Percentiles rank a stretch among this genome's conserved stretches.
These are phyloP conservation scores for Limtongia smithiae DNA, from an alignment of 805 yeast species.

Conservation along the genomic window DNA sequence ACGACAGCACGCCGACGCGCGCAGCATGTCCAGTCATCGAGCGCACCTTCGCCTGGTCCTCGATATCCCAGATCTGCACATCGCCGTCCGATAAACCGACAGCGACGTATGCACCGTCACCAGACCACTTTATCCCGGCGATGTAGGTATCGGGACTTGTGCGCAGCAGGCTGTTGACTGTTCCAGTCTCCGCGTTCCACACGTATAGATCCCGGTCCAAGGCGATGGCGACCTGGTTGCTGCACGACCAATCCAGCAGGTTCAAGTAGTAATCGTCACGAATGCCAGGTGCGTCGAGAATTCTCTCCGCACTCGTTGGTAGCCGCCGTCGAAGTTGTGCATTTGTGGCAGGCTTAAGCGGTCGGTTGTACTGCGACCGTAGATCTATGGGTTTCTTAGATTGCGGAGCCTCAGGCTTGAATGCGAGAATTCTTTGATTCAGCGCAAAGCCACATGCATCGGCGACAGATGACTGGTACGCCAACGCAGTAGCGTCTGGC, in stretches of 20 bases:
- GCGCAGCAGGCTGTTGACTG: conserved; percentile 66
- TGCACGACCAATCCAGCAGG: conserved; percentile 79
- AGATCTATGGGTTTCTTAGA: conserved; percentile 39
- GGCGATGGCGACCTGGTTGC: conserved; percentile 83
- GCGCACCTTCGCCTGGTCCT: conserved; percentile 60
- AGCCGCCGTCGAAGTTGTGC: conserved; percentile 51
- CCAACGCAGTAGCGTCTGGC: conserved; percentile 12
- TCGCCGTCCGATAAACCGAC: conserved; percentile 81
- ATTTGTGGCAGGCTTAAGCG: conserved; percentile 35
- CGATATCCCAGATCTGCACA: conserved; percentile 92
- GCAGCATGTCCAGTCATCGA: conserved; percentile 72
- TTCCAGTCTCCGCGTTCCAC: conserved; percentile 86
- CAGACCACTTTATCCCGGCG: conserved; percentile 83
- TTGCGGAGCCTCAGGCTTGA: conserved; percentile 77
- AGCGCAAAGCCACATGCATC: conserved; percentile 89
- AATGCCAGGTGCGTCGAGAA: conserved; percentile 93
- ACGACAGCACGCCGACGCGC: conserved; percentile 76
- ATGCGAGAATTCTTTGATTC: conserved; percentile 77
- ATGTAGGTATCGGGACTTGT: conserved; percentile 48
- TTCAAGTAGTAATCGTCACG: conserved; percentile 89
- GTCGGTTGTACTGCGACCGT: conserved; percentile 38
- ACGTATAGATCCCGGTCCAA: conserved; percentile 77
- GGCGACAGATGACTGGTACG: conserved; percentile 56
- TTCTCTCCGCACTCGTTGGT: conserved; percentile 86
- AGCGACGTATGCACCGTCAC: conserved; percentile 80